Base-by-base conservation (phyloP, 2,329 filamentous ascomycete species). In the Periconia sp. region DNA sequence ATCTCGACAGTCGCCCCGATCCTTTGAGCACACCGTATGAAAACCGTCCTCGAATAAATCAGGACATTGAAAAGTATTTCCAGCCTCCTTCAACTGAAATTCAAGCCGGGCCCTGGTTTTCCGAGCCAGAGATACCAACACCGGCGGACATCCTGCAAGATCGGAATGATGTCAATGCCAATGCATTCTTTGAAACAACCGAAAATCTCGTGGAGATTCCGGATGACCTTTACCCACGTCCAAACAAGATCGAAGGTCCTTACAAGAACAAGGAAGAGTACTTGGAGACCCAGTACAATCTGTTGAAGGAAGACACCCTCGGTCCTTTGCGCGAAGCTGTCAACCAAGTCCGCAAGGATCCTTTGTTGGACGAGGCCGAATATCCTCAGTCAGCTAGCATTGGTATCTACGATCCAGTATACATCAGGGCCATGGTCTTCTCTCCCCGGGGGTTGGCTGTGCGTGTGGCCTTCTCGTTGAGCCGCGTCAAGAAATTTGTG, bases 221-320 rank as follows among this genome's bases (percentile, higher is more conserved):
- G 5, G 57, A 65, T 9, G 54, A 52, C 3, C 55, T 65, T 9
- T 52, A 52, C 6, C 54, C 67, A 7, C 64, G 59, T 3, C 64
- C 65, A 11, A 68, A 74, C 68, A 63, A 60, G 55, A 49, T 66
- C 7, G 52, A 81, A 1, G 77, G 78, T 0, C 76, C 85, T 0
- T 93, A 87, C 79, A 58, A 73, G 0, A 84, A 79, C 5, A 87
- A 83, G 44, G 79, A 85, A 1, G 77, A 80, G 0, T 96, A 96
- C 53, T 77, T 96, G 0, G 77, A 84, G 31, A 82, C 85, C 0
- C 90, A 95, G 47, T 96, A 94, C 66, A 78, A 85, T 2, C 81
- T 96, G 1, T 79, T 91, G 8, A 82, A 92, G 2, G 89, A 91
- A 64, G 91, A 96, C 66, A 83, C 85, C 0, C 77, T 90, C 2